Evolutionary conservation across 208 protist species (phyloP), one percentile per base, ranked within the genome.

Genomic region (Leishmania arabica): DNA sequence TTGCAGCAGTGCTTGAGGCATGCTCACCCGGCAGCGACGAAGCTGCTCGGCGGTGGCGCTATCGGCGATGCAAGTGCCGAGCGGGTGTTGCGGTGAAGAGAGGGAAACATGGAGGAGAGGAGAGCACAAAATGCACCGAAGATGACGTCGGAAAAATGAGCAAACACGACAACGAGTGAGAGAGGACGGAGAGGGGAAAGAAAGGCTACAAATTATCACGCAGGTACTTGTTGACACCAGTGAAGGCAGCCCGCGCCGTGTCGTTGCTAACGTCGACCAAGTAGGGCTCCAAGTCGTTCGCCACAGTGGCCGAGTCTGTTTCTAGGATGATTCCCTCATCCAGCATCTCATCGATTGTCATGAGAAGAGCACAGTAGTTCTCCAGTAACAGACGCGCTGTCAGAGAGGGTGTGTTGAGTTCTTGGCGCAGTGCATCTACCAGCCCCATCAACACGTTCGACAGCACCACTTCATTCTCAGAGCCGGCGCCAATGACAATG

Each of bases 311-410:
- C n/a, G 88, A n/a, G 77, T 92, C 91, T 34, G 91, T 96, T 56
- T 97, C 92, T 42, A 98, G 78, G 51, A 98, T 89, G 51, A 98
- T 93, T 34, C 96, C 96, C 45, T 96, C 93, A 73, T 98, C 96
- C n/a, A 98, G 81, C 84, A 98, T 88, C 81, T 97, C 94, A 69
- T 98, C 96, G 31, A 97, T 93, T 6, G 92, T 93, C 31, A 98
- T 89, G 54, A 98, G 75, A n/a, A 98, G 75, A 19, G 88, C 90
- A 53, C 95, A 92, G 84, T 96, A 98, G 75, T 96, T 95, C 72
- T 97, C 92, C 21, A 97, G 85, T 53, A 98, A 82, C 68, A 84
- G 75, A 31, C 87, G 79, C 13, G 83, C 74, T 56, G 87, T 91
- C 71, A 97, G 69, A 56, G 86, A 84, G 1, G 86, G 78, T 53